Conservation (phyloP, 352 stramenopile species). For the Globisporangium yorkense region DNA sequence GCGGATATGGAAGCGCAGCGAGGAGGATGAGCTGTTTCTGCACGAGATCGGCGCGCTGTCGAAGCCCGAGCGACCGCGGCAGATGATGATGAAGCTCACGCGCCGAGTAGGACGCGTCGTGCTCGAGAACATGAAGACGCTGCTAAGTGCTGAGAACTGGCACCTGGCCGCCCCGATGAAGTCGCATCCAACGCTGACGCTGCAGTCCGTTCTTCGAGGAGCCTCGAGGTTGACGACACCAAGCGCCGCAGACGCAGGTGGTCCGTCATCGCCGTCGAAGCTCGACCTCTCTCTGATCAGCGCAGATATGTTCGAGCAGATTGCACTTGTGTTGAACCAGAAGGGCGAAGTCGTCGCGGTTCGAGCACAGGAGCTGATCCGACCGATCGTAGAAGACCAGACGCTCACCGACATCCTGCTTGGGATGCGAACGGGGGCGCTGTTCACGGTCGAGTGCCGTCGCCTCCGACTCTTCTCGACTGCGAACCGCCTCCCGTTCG, state of each 20-base stretch:
- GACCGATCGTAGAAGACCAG: constrained; percentile 26
- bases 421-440: constrained; percentile 17
- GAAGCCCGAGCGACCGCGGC: constrained; percentile 32
- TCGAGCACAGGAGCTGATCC: constrained; percentile 43
- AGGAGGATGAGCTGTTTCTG: constrained; percentile 31
- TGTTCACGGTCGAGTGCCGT: constrained; percentile 38
- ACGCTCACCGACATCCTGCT: constrained; percentile 21
- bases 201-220: constrained; percentile 14
- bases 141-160: constrained; percentile 43
- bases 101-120: constrained; percentile 33
- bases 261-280: background rate
- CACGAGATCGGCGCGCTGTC: constrained; percentile 33
- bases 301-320: constrained; percentile 41
- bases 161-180: constrained; percentile 37
- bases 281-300: background rate
- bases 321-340: constrained; percentile 38
- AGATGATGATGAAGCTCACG: constrained; percentile 47
- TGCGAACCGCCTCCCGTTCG: constrained; percentile 39
- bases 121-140: constrained; percentile 48
- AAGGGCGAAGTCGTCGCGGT: constrained; percentile 49
- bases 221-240: background rate
- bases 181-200: constrained; percentile 7
- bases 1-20: constrained; percentile 30
- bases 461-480: constrained; percentile 48
- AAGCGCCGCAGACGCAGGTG: background rate